phyloP scores from a whole-genome alignment of 116 monocot genomes.

The Zostera marina region DNA sequence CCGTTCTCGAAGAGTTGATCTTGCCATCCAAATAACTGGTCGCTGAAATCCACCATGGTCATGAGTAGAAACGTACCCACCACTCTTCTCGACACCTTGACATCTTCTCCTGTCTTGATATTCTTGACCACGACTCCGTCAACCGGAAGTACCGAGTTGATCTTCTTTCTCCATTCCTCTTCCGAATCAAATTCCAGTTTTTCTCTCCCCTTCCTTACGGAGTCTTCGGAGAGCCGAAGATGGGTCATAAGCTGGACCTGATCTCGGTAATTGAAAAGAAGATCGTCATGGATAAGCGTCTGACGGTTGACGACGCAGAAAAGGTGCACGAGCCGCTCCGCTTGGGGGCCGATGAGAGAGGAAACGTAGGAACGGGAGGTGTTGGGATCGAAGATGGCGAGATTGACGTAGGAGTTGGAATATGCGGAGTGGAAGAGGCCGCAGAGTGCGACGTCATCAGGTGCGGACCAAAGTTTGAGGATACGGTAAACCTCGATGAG shows the following conservation, averaged over 20 bases:
- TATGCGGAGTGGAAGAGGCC: slow-evolving; percentile 92
- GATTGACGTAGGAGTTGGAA: slow-evolving; percentile 98
- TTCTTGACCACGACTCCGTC: slow-evolving; percentile 42
- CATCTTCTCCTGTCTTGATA: slow-evolving; percentile 55
- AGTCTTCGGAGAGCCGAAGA: slow-evolving; percentile 20
- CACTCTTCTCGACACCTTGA: slow-evolving; percentile 34
- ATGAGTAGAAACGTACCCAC: slow-evolving; percentile 52
- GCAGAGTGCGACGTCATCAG: slow-evolving; percentile 45
- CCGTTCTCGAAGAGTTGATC: slow-evolving; percentile 57
- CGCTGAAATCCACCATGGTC: slow-evolving; percentile 94
- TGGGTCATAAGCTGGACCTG: slow-evolving; percentile 40
- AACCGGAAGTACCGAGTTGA: slow-evolving; percentile 25
- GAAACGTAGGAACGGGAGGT: slow-evolving; percentile 35
- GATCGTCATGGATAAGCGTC: slow-evolving; percentile 56
- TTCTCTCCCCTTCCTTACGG: slow-evolving; percentile 13
- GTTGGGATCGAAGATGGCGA: slow-evolving; percentile 69
- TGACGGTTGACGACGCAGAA: slow-evolving; percentile 81
- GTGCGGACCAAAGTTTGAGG: slow-evolving; percentile 58
- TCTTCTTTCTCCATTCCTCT: slow-evolving; percentile 47
- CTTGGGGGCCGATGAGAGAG: slow-evolving; percentile 26
- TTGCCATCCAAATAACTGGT: slow-evolving; percentile 65
- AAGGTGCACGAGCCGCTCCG: slow-evolving; percentile 71
- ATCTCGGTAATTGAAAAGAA: slow-evolving; percentile 48
- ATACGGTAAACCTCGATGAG: slow-evolving; percentile 68
- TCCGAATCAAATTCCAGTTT: slow-evolving; percentile 2